A percentile compares a stretch with the other conserved stretches of the same genome.
phyloP scores from a whole-genome alignment of 257 asterid genomes.

The Penstemon eatonii region DNA sequence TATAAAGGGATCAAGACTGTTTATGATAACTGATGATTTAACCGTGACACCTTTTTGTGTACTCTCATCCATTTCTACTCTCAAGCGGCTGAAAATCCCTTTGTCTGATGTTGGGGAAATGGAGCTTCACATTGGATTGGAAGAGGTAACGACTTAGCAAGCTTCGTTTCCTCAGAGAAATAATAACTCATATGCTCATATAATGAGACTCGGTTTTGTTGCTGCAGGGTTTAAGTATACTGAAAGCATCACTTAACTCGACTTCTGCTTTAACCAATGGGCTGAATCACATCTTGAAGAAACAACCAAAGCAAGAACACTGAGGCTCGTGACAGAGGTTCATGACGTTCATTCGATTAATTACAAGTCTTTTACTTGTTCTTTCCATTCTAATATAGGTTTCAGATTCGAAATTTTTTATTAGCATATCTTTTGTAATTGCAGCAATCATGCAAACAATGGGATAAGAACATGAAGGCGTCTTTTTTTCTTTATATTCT shows the following conservation, averaged over 20 bases:
- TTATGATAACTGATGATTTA: conserved; percentile 29
- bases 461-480: no score
- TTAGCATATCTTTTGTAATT: no score
- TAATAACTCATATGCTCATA: neutral
- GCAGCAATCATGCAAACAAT: no score
- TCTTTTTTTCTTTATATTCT: no score
- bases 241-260: neutral
- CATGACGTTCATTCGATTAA: no score
- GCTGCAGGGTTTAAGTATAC: conserved; percentile 7
- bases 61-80: neutral
- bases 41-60: conserved; percentile 19
- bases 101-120: conserved; percentile 22
- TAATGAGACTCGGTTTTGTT: neutral
- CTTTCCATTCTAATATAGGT: no score
- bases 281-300: neutral
- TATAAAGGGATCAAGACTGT: conserved; percentile 13
- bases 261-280: neutral
- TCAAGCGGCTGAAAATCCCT: neutral
- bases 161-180: neutral
- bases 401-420: no score
- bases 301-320: conserved; percentile 4
- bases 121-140: conserved; percentile 6
- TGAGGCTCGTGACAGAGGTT: neutral
- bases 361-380: no score
- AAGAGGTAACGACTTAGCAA: conserved; percentile 18